A percentile compares a stretch with the other conserved stretches of the same genome.
These are phyloP conservation scores for Salvia sclarea DNA, from an alignment of 305 asterid species.

Conservation along the genomic window DNA sequence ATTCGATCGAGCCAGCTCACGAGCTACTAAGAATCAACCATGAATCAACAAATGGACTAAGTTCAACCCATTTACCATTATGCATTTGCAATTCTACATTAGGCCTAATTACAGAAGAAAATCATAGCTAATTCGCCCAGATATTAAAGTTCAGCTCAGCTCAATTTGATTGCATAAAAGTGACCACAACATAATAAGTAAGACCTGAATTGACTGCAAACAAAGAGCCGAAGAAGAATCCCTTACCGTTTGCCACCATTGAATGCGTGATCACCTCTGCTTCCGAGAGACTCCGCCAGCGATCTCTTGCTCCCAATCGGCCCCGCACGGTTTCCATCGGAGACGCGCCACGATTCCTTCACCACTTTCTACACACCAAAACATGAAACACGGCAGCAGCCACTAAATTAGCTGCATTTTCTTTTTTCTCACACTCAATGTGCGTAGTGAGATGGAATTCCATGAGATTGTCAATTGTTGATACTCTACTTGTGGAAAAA, in stretches of 20 bases:
- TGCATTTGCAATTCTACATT: neutral
- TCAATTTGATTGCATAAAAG: neutral
- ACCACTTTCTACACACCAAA: slow-evolving; percentile 44
- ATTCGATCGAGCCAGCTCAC: no score
- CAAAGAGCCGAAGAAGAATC: neutral
- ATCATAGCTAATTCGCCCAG: neutral
- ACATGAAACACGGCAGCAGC: neutral
- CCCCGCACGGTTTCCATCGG: slow-evolving; percentile 31
- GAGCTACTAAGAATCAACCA: neutral
- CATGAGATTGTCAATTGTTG: no score
- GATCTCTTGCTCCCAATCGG: slow-evolving; percentile 44
- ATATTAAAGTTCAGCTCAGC: neutral
- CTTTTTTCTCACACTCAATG: no score
- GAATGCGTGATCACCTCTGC: slow-evolving; percentile 27
- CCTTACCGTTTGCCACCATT: slow-evolving; percentile 33
- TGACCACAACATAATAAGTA: neutral
- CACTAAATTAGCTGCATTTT: slow-evolving; percentile 5
- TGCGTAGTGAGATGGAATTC: no score
- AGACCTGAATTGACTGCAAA: neutral
- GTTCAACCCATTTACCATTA: neutral
- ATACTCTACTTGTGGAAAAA: neutral
- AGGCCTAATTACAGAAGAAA: neutral
- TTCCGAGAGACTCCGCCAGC: slow-evolving; percentile 25
- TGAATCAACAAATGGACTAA: neutral
- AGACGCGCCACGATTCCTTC: slow-evolving; percentile 38